Base-by-base conservation (phyloP, 495 filamentous ascomycete genomes). In the Platismatia glauca region DNA sequence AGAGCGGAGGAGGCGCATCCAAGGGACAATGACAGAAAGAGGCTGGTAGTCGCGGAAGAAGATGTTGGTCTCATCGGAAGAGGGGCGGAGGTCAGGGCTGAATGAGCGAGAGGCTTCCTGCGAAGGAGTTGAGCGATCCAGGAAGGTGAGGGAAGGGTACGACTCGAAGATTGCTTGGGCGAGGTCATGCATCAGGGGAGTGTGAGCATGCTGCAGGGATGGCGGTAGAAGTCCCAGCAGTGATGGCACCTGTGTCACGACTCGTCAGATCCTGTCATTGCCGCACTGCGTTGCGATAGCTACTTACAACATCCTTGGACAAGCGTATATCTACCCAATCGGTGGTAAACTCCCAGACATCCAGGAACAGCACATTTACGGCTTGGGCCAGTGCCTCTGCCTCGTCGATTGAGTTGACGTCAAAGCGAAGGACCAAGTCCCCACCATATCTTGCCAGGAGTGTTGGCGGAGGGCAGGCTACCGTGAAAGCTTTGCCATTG, bases 31-130 rank as follows among this genome's bases (percentile, higher is more conserved):
- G 38, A 94, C 88, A 7, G 86, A 83, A 6, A 91, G 75, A 6
- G 90, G 88, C 68, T 93, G 91, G 72, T 95, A 96, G 57, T 96
- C 84, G 29, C 79, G 78, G 74, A 98, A 98, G 74, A 96, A 96
- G 31, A 94, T 74, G 69, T 91, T 87, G 41, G 63, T 77, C 50
- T 68, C 66, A 18, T 77, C 71, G 1, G 72, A 64, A 4, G 72
- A 64, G n/a, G 71, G 66, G 55, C 70, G 72, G 68, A 74, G 67
- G 64, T 71, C 63, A 48, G 75, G 64, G 64, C 63, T 65, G 70
- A 74, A 74, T 5, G 68, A 71, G 15, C 68, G 64, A 22, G 71
- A 71, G 9, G 68, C 66, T 22, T 76, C 71, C 13, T 73, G 66
- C 64, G 33, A 53, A 52, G 62, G 65, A 66, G 61, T 66, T 68